These are phyloP conservation scores for Chaetothyriales sp. DNA, from an alignment of 2,329 filamentous ascomycete species.

Conservation along the genomic window DNA sequence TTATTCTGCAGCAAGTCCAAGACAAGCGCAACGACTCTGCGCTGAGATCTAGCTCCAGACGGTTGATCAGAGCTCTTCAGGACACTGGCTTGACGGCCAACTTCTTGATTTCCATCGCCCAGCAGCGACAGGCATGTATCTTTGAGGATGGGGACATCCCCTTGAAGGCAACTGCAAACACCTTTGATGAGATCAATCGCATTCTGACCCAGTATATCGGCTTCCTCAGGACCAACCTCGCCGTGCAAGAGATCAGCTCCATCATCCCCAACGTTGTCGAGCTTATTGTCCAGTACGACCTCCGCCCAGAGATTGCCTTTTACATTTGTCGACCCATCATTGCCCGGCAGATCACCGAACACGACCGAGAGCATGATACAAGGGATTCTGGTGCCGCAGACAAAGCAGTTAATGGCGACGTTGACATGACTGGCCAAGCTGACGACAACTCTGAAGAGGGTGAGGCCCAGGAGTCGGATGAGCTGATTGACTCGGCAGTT, in stretches of 20 bases:
- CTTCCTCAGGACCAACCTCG: slow-evolving; percentile 65
- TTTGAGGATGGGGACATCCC: slow-evolving; percentile 62
- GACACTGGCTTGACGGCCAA: slow-evolving; percentile 65
- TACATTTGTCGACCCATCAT: slow-evolving; percentile 65
- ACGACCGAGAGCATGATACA: slow-evolving; percentile 21
- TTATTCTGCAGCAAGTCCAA: slow-evolving; percentile 63
- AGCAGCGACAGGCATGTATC: slow-evolving; percentile 76
- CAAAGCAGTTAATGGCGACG: slow-evolving; percentile 18
- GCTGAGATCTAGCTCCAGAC: slow-evolving; percentile 53
- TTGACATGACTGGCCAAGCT: slow-evolving; percentile 19
- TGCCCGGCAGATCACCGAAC: slow-evolving; percentile 43
- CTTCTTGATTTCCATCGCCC: slow-evolving; percentile 76
- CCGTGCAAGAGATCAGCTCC: slow-evolving; percentile 59
- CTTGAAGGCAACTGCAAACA: slow-evolving; percentile 74
- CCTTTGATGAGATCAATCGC: slow-evolving; percentile 79
- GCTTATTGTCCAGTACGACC: slow-evolving; percentile 61
- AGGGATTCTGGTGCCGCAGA: slow-evolving; percentile 10
- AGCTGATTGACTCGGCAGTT: slow-evolving; percentile 25
- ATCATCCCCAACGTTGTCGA: slow-evolving; percentile 60
- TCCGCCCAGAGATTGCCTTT: slow-evolving; percentile 71
- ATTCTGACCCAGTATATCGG: slow-evolving; percentile 81
- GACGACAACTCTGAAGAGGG: slow-evolving; percentile 18
- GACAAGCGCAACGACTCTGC: slow-evolving; percentile 63
- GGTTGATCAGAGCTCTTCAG: slow-evolving; percentile 64
- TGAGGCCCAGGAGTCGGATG: slow-evolving; percentile 23